Evolutionary conservation across 2,329 filamentous ascomycete genomes (phyloP).

Genomic region (Raffaelea ambrosiae): DNA sequence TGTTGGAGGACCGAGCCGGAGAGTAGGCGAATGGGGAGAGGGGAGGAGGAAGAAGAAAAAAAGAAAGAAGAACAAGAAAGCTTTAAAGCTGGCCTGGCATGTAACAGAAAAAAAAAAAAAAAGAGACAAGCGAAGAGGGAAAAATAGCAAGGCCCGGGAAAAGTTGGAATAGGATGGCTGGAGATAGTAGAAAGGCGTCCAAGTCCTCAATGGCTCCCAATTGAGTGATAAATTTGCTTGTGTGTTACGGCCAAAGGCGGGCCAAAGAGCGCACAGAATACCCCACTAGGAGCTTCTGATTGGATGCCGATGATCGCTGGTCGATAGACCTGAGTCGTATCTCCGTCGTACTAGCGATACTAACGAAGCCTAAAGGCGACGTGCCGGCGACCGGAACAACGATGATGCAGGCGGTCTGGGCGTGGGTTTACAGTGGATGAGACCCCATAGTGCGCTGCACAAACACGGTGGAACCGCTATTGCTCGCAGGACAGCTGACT

Average conservation of each 20-base stretch:
- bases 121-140: background rate
- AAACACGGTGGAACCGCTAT: too few species aligned
- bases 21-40: conserved; percentile 1
- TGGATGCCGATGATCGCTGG: conserved; percentile 1
- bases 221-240: conserved; percentile 14
- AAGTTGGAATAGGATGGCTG: conserved; percentile 5
- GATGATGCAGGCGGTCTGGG: conserved; percentile 1
- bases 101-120: background rate
- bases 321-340: conserved; percentile 7
- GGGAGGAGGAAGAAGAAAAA: background rate
- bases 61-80: background rate
- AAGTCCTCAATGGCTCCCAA: background rate
- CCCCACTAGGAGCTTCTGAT: background rate
- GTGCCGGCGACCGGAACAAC: conserved; percentile 9
- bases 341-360: conserved; percentile 12
- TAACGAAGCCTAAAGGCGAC: too few species aligned
- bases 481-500: too few species aligned
- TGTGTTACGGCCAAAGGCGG: conserved; percentile 8
- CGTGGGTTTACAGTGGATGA: too few species aligned
- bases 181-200: conserved; percentile 2
- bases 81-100: background rate
- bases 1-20: background rate
- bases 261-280: conserved; percentile 1
- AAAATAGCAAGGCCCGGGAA: conserved; percentile 5
- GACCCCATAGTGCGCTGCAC: too few species aligned